Base-by-base conservation (phyloP, 208 protist species). In the Trypanosoma avium region DNA sequence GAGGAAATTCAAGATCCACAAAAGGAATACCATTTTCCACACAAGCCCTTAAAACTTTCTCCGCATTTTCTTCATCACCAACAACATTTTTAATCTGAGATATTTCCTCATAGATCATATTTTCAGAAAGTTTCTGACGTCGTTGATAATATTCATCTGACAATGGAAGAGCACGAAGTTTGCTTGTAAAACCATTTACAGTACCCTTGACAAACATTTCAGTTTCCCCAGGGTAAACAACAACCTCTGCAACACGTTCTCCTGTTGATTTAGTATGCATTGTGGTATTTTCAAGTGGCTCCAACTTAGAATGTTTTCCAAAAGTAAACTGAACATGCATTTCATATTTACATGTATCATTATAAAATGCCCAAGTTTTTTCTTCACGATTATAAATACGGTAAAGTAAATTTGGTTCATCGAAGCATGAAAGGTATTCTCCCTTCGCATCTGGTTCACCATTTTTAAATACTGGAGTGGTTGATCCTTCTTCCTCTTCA, bases 291-390 rank as follows among this genome's bases (percentile, higher is more conserved):
- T 71, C 82, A 43, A 88, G 67, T 29, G 82, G 46, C 64, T 78
- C 22, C 12, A 92, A 13, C 29, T 84, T 82, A 24, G 79, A 87
- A 46, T 75, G 58, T 52, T 82, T 82, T 45, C 81, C 81, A 77
- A 92, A 92, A 22, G 30, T 81, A 59, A 89, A 89, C 50, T 72
- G 52, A 27, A 90, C 74, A 60, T 90, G 82, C 80, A 92, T 84
- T 49, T 92, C 80, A 56, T 90, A 90, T 24, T 74, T 60, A 24
- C 62, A 48, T 24, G 61, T 90, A 73, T 92, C 86, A 67, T 92
- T 92, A 73, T 92, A 92, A 54, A 92, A 90, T 52, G 80, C 71
- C 83, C 86, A 92, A 12, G 74, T 82, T 62, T 86, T 88, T 52
- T 79, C 70, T 50, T 84, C 61, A 29, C 52, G 64, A 63, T 90